Evolutionary conservation across 371 early-diverging fungal species (phyloP), one percentile per base, ranked within the genome.

Genomic region (Capillidium heterosporum): DNA sequence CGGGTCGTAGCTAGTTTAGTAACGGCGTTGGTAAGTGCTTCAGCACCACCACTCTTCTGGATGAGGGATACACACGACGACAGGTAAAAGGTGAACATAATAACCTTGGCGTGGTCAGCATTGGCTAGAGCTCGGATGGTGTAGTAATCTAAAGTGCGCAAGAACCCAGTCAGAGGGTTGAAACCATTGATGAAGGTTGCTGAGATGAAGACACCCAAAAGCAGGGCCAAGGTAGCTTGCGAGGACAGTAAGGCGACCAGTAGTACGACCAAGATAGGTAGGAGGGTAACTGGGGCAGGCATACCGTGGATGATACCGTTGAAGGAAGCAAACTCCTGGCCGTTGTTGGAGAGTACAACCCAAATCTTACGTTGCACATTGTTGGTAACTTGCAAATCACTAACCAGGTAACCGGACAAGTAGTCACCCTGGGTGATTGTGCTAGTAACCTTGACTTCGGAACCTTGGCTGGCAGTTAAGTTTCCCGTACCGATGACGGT

Each of bases 21-120:
- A 5, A 57, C 49, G 5, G 21, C 13, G 24, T 27, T 32, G 27
- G 57, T 47, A 1, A 57, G 15, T 11, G 48, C 57, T 23, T 57
- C 49, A 23, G 57, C 57, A 26, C 57, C 57, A 19, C 57, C 57
- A 47, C 49, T 48, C 48, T 48, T 47, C 29, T 57, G 57, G 49
- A 57, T 39, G 11, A 57, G n/a, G 4, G 57, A 47, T n/a, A 57
- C 41, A 21, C 23, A n/a, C 7, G 41, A 41, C 17, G 57, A 47
- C 2, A 57, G 39, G 28, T 48, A 57, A 24, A 47, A 57, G 2
- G 49, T 48, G 27, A 57, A 57, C 47, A 57, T 32, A 7, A 49
- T 35, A n/a, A 57, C 49, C 39, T 48, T 57, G 23, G 48, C 57
- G 24, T 57, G 57, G 24, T 43, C 57, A 26, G 48, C 39, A 49